These are phyloP conservation scores for Gaeumannomyces sp. DNA, from an alignment of 2,329 filamentous ascomycete genomes.

Conservation along the genomic window DNA sequence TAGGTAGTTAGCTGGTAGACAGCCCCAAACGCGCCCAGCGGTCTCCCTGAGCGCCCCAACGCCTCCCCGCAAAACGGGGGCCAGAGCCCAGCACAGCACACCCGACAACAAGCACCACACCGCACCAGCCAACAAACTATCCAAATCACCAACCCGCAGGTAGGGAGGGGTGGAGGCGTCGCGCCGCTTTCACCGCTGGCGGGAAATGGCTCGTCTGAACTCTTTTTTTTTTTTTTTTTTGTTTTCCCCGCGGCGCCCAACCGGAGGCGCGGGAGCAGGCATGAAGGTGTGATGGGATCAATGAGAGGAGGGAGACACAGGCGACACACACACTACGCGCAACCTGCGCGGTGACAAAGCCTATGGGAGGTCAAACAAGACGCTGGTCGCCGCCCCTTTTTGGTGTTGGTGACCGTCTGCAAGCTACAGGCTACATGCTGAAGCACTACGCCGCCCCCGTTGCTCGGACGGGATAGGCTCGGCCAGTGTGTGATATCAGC, in stretches of 20 bases:
- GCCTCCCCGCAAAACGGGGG: not conserved
- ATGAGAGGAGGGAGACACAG: not conserved
- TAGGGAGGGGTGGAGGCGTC: not conserved
- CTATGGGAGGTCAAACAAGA: too few relatives aligned
- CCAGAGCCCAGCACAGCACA: not conserved
- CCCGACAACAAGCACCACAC: not conserved
- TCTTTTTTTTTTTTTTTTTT: too few relatives aligned
- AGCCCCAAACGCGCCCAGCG: not conserved
- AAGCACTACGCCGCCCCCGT: not conserved
- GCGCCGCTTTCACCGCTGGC: too few relatives aligned
- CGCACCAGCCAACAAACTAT: not conserved
- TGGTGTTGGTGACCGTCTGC: not conserved
- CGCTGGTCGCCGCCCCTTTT: not conserved
- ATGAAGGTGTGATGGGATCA: not conserved
- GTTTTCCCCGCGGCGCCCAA: not conserved
- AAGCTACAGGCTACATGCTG: not conserved
- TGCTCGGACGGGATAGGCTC: slow-evolving; percentile 1
- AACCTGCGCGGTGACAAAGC: too few relatives aligned
- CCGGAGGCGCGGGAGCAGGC: not conserved
- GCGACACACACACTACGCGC: not conserved
- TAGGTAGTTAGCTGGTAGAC: not conserved
- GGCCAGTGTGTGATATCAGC: not conserved
- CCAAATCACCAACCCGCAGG: not conserved
- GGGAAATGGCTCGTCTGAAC: not conserved
- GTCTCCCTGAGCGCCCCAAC: not conserved